These are phyloP conservation scores for Starmerella powellii DNA, from an alignment of 805 yeast genomes.

Conservation along the genomic window DNA sequence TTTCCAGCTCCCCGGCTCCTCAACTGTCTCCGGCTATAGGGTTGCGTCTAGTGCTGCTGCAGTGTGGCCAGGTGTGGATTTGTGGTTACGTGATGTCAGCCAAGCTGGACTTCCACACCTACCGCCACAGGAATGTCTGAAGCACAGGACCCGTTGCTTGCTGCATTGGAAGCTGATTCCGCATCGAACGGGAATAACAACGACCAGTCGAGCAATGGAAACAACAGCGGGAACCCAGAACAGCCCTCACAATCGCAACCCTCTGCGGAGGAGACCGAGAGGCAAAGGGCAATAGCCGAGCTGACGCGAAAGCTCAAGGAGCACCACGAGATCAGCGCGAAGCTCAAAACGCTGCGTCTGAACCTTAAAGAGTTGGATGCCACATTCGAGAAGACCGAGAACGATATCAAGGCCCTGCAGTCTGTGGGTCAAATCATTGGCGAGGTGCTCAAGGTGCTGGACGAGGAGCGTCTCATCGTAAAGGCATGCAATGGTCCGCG, in stretches of 20 bases:
- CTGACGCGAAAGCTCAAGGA: constrained; percentile 79
- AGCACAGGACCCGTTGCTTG: constrained; percentile 25
- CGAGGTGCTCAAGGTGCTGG: constrained; percentile 88
- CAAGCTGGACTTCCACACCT: constrained; percentile 10
- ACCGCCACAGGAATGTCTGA: constrained; percentile 15
- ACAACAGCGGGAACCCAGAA: background rate
- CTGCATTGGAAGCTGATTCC: constrained; percentile 23
- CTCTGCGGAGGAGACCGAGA: constrained; percentile 47
- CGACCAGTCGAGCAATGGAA: background rate
- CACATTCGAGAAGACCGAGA: constrained; percentile 84
- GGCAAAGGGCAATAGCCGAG: constrained; percentile 62
- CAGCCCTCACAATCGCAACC: background rate
- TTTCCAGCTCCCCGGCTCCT: too few relatives aligned
- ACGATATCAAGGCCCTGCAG: constrained; percentile 92
- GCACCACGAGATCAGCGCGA: constrained; percentile 89
- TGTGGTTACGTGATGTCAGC: background rate
- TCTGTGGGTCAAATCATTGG: constrained; percentile 96
- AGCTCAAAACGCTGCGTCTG: constrained; percentile 70
- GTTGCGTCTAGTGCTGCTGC: too few relatives aligned
- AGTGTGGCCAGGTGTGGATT: too few relatives aligned
- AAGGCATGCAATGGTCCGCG: constrained; percentile 96
- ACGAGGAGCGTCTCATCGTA: constrained; percentile 84
- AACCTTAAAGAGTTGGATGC: constrained; percentile 73
- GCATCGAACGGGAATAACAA: background rate
- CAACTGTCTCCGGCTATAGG: too few relatives aligned